Percentiles rank a stretch among this genome's conserved stretches.
Evolutionary conservation across 352 stramenopile species (phyloP).

Genomic region (Pilasporangium apinafurcum): DNA sequence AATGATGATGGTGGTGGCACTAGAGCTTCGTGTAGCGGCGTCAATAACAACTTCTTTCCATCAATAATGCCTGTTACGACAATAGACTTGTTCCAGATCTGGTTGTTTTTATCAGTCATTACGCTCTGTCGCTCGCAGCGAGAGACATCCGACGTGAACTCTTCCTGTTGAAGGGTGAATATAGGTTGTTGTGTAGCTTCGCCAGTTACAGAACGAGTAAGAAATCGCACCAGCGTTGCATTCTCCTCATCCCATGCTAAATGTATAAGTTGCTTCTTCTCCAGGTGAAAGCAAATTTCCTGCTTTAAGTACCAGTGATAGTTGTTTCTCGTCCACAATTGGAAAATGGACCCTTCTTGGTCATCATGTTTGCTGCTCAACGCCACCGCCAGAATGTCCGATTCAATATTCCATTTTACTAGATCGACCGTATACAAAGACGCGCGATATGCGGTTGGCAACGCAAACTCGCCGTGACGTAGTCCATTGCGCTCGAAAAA

Average conservation of each 20-base stretch:
- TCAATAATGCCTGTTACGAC: conserved; percentile 56
- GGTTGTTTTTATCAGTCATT: not conserved
- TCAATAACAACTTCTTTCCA: conserved; percentile 52
- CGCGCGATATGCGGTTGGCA: conserved; percentile 29
- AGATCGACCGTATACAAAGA: conserved; percentile 17
- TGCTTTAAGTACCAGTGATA: conserved; percentile 87
- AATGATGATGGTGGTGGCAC: conserved; percentile 65
- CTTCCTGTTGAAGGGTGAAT: conserved; percentile 28
- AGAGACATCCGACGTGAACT: conserved; percentile 46
- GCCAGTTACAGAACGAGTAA: conserved; percentile 7
- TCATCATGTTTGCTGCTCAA: conserved; percentile 6
- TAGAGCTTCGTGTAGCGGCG: conserved; percentile 51
- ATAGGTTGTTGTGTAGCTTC: not conserved
- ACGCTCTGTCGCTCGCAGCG: conserved; percentile 9
- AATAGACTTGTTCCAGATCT: conserved; percentile 18
- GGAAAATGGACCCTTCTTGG: conserved; percentile 18
- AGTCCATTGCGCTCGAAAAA: conserved; percentile 85
- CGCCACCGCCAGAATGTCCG: conserved; percentile 62
- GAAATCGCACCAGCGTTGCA: conserved; percentile 25
- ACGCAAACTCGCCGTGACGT: conserved; percentile 68
- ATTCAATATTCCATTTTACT: conserved; percentile 59
- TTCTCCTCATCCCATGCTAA: conserved; percentile 58
- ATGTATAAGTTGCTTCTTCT: conserved; percentile 12
- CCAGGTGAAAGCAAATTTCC: conserved; percentile 21
- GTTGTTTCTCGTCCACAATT: conserved; percentile 74